These are phyloP conservation scores for Mortierella sp. DNA, from an alignment of 371 early-diverging fungal species.

Conservation along the genomic window DNA sequence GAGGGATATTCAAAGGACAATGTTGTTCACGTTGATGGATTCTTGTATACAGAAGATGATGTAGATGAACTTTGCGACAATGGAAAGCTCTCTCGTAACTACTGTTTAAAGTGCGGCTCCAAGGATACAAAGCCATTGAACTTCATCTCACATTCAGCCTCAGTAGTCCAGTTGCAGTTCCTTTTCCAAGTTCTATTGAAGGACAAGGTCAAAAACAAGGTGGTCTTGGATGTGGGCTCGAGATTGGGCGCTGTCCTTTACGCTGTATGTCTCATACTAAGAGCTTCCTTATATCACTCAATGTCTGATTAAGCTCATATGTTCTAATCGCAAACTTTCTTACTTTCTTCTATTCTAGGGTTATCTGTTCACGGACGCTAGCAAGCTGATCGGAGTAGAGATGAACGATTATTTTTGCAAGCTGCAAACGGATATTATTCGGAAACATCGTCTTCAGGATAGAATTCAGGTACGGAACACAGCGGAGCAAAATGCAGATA, in stretches of 20 bases:
- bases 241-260: constrained; percentile 75
- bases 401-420: constrained; percentile 73
- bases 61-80: constrained; percentile 72
- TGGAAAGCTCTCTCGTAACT: constrained; percentile 73
- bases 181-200: constrained; percentile 69
- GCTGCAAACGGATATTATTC: constrained; percentile 67
- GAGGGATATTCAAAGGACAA: constrained; percentile 66
- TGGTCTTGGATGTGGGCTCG: constrained; percentile 75
- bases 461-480: constrained; percentile 63
- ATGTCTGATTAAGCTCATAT: background rate
- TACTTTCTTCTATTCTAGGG: constrained; percentile 55
- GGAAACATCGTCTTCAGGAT: constrained; percentile 68
- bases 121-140: constrained; percentile 66
- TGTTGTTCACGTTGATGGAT: constrained; percentile 75
- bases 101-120: constrained; percentile 73
- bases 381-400: constrained; percentile 71
- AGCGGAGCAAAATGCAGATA: background rate
- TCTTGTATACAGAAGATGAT: constrained; percentile 74
- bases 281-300: too few relatives aligned
- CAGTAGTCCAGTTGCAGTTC: constrained; percentile 70
- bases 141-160: constrained; percentile 77
- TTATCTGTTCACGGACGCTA: constrained; percentile 67
- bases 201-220: constrained; percentile 63
- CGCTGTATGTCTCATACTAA: constrained; percentile 56
- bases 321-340: background rate